Percentiles rank a stretch among this genome's conserved stretches.
These are phyloP conservation scores for Pythium graminicola DNA, from an alignment of 352 stramenopile species.

Conservation along the genomic window DNA sequence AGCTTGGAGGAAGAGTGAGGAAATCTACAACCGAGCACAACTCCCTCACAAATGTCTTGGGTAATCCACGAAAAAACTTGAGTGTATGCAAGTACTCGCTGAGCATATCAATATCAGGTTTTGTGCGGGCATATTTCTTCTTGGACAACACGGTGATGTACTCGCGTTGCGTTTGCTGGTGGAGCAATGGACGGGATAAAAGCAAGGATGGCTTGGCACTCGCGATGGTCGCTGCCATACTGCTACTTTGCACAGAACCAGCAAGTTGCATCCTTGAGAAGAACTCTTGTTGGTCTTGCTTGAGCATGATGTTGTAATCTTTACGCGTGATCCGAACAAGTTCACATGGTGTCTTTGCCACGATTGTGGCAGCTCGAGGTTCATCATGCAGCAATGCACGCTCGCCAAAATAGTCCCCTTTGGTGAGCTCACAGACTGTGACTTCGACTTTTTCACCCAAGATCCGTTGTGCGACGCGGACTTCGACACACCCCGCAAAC, in stretches of 20 bases:
- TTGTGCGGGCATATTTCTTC: conserved; percentile 37
- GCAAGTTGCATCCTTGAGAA: conserved; percentile 55
- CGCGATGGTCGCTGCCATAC: background rate
- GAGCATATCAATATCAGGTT: conserved; percentile 53
- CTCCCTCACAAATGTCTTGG: conserved; percentile 55
- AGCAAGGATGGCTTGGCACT: conserved; percentile 6
- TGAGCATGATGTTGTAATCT: conserved; percentile 72
- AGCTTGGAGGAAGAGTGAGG: conserved; percentile 30
- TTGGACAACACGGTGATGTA: conserved; percentile 57
- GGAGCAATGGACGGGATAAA: conserved; percentile 1
- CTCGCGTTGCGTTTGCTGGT: conserved; percentile 34
- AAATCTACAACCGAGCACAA: conserved; percentile 61
- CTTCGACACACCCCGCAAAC: conserved; percentile 52
- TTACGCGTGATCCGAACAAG: conserved; percentile 58
- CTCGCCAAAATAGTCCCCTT: conserved; percentile 72
- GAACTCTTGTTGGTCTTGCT: conserved; percentile 65
- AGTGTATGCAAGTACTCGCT: conserved; percentile 64
- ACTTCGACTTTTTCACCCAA: conserved; percentile 60
- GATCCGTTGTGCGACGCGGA: conserved; percentile 52
- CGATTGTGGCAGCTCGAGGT: conserved; percentile 47
- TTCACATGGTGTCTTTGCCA: conserved; percentile 45
- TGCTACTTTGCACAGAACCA: conserved; percentile 10
- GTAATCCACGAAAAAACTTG: conserved; percentile 68
- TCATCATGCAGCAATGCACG: conserved; percentile 57
- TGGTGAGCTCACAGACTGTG: conserved; percentile 53